These are phyloP conservation scores for Crucibulum laeve DNA, from an alignment of 768 basidiomycete species.

Conservation along the genomic window DNA sequence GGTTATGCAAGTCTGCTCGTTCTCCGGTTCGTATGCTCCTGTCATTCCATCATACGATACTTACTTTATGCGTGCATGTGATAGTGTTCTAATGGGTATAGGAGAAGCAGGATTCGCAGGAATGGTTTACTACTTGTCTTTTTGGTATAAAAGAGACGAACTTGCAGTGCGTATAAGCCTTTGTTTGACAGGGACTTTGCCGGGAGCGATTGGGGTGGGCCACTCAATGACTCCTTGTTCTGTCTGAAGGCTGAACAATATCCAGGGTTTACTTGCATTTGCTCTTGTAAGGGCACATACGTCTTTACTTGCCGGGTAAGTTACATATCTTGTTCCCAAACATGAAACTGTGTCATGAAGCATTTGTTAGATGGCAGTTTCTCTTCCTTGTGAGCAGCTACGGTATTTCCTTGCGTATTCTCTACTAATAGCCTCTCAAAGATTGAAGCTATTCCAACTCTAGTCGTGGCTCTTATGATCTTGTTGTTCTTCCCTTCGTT, in stretches of 20 bases:
- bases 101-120: constrained; percentile 58
- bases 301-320: constrained; percentile 33
- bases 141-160: constrained; percentile 51
- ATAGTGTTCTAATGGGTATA: constrained; percentile 53
- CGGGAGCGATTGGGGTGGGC: constrained; percentile 49
- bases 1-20: constrained; percentile 46
- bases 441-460: constrained; percentile 54
- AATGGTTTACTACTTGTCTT: constrained; percentile 58
- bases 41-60: background rate
- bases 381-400: constrained; percentile 40
- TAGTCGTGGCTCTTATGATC: constrained; percentile 46
- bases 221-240: no score
- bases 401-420: background rate
- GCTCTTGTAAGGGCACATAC: constrained; percentile 51
- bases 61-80: no score
- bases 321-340: background rate
- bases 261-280: constrained; percentile 55
- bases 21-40: constrained; percentile 29
- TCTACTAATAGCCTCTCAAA: no score
- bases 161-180: constrained; percentile 49
- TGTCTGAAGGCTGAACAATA: no score
- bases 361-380: constrained; percentile 47
- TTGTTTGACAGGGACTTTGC: constrained; percentile 55
- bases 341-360: constrained; percentile 3
- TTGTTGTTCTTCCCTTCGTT: constrained; percentile 51